phyloP scores from a whole-genome alignment of 2,329 filamentous ascomycete species.

The Stagonosporopsis chrysanthemi region DNA sequence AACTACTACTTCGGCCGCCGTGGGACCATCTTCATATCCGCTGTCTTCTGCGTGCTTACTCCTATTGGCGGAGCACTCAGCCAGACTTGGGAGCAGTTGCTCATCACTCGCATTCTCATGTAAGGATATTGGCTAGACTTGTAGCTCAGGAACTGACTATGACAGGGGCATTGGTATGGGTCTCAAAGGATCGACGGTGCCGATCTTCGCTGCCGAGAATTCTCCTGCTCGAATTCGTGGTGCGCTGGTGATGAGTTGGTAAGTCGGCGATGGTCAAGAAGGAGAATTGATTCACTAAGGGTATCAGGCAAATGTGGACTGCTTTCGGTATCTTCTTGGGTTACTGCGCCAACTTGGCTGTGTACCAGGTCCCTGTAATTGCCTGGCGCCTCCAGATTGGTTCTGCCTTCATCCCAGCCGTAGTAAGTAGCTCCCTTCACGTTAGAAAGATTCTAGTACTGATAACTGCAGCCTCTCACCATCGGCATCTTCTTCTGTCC shows the following conservation, averaged over 20 bases:
- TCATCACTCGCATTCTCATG: conserved; percentile 32
- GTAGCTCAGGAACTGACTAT: neutral
- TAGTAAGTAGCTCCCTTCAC: conserved; percentile 14
- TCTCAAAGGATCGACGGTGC: conserved; percentile 48
- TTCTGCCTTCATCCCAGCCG: conserved; percentile 50
- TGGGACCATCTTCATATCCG: conserved; percentile 41
- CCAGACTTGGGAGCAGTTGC: conserved; percentile 34
- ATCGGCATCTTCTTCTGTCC: conserved; percentile 50
- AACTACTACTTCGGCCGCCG: conserved; percentile 40
- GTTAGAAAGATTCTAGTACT: neutral
- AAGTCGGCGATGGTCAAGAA: neutral
- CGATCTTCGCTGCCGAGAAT: conserved; percentile 57
- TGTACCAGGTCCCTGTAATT: conserved; percentile 41
- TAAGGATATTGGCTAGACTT: neutral
- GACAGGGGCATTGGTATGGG: conserved; percentile 38
- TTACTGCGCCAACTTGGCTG: conserved; percentile 44
- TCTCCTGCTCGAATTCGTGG: conserved; percentile 56
- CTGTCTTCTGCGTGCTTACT: conserved; percentile 34
- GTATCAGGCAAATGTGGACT: conserved; percentile 52
- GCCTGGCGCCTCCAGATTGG: conserved; percentile 53
- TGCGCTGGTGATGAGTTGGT: conserved; percentile 56
- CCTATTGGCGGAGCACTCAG: conserved; percentile 34
- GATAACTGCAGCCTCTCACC: neutral
- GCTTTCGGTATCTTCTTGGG: conserved; percentile 38
- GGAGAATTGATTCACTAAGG: neutral